Conservation (phyloP, 2,329 filamentous ascomycete species). For the Ophiosphaerella korrae region DNA sequence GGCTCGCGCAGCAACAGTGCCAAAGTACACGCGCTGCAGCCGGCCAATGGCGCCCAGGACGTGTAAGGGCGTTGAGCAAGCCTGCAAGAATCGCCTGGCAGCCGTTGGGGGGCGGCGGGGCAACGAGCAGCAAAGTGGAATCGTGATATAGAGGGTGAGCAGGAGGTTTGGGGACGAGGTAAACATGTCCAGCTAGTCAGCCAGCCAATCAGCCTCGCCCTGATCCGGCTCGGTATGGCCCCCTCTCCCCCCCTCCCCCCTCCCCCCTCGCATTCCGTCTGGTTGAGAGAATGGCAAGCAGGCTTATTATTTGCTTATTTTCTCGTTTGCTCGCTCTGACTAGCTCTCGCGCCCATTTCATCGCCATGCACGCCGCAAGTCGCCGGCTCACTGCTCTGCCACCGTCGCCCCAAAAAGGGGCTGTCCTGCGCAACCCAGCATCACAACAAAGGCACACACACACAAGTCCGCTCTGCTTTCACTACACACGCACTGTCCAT, state of each 20-base stretch:
- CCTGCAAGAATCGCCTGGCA: constrained; percentile 29
- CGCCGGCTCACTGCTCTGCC: too few species aligned
- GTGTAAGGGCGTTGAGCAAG: constrained; percentile 14
- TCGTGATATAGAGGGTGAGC: constrained; percentile 24
- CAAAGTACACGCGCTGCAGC: constrained; percentile 35
- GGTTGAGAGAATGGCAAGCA: background rate
- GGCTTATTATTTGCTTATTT: background rate
- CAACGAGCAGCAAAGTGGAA: constrained; percentile 23
- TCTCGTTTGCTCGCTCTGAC: too few species aligned
- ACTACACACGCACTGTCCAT: too few species aligned
- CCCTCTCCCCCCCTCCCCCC: too few species aligned
- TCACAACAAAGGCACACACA: too few species aligned
- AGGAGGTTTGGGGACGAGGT: constrained; percentile 36
- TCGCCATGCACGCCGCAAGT: too few species aligned
- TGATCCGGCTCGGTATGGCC: constrained; percentile 38
- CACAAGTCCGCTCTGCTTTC: too few species aligned
- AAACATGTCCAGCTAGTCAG: constrained; percentile 45
- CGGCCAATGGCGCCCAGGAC: constrained; percentile 20
- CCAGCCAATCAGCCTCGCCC: constrained; percentile 44
- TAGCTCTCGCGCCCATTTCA: too few species aligned
- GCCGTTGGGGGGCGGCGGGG: constrained; percentile 29
- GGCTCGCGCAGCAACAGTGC: constrained; percentile 44
- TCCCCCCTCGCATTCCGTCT: constrained; percentile 37
- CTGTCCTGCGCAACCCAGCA: too few species aligned
- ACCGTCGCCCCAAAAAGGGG: too few species aligned